phyloP scores from a whole-genome alignment of 2,329 filamentous ascomycete genomes.

The Fonsecaea pugnacius region DNA sequence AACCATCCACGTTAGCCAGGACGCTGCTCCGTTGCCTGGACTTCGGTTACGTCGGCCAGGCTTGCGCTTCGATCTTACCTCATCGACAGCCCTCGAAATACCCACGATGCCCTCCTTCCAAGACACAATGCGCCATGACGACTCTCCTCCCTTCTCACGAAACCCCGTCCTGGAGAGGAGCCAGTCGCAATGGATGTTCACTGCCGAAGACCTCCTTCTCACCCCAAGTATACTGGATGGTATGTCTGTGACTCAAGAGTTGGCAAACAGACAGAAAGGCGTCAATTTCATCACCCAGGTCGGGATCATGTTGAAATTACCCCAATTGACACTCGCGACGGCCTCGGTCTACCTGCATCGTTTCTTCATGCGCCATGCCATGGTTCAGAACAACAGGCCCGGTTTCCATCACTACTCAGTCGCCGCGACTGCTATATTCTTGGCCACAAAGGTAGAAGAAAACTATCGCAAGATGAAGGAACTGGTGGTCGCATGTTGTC shows the following conservation, averaged over 20 bases:
- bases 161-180: constrained; percentile 48
- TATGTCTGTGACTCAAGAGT: constrained; percentile 75
- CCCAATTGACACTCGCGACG: constrained; percentile 88
- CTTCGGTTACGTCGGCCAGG: neutral
- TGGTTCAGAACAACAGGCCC: constrained; percentile 69
- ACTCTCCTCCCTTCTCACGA: constrained; percentile 23
- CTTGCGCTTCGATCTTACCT: neutral
- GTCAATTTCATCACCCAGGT: constrained; percentile 97
- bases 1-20: neutral
- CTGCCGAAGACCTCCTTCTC: constrained; percentile 76
- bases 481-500: constrained; percentile 88
- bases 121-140: constrained; percentile 19
- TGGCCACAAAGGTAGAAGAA: constrained; percentile 97
- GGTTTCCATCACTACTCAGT: constrained; percentile 93
- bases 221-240: constrained; percentile 86
- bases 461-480: constrained; percentile 96
- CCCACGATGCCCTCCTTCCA: constrained; percentile 30
- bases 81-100: constrained; percentile 13
- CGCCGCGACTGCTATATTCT: constrained; percentile 86
- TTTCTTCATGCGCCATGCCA: constrained; percentile 88
- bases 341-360: constrained; percentile 94
- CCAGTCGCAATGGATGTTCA: constrained; percentile 86
- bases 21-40: neutral
- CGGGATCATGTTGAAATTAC: constrained; percentile 87
- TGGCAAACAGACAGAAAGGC: constrained; percentile 81